These are phyloP conservation scores for Fusarium sp. DNA, from an alignment of 2,329 filamentous ascomycete species.

Conservation along the genomic window DNA sequence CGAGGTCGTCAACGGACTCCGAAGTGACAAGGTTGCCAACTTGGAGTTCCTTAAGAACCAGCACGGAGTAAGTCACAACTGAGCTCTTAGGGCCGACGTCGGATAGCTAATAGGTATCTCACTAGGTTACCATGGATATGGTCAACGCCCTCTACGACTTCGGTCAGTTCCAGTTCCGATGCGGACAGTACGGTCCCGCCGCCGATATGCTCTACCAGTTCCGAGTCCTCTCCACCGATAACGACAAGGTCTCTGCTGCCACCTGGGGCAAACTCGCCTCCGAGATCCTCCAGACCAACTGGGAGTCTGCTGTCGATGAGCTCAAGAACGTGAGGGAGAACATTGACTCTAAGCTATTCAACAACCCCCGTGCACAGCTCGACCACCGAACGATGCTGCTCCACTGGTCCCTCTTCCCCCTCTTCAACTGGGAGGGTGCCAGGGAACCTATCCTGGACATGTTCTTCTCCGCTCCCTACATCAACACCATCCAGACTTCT, in stretches of 20 bases:
- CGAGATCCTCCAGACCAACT: constrained; percentile 95
- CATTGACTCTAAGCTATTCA: constrained; percentile 96
- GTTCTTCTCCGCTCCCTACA: constrained; percentile 97
- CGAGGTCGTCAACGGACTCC: constrained; percentile 89
- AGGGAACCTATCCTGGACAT: constrained; percentile 94
- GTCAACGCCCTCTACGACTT: constrained; percentile 96
- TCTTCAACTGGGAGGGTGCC: constrained; percentile 96
- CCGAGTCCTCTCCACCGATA: constrained; percentile 97
- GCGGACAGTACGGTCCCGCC: constrained; percentile 91
- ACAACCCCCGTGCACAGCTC: constrained; percentile 94
- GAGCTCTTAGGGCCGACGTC: constrained; percentile 7
- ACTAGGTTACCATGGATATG: constrained; percentile 89
- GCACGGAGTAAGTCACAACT: constrained; percentile 78
- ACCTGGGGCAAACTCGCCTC: constrained; percentile 98
- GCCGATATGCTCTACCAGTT: constrained; percentile 97
- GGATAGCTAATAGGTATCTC: constrained; percentile 37
- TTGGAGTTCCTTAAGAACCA: constrained; percentile 98
- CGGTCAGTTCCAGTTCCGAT: constrained; percentile 98
- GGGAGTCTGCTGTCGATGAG: constrained; percentile 94
- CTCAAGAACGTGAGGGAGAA: constrained; percentile 89
- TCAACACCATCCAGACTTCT: constrained; percentile 99
- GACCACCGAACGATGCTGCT: constrained; percentile 97
- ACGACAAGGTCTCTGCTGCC: constrained; percentile 95
- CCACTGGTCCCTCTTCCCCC: constrained; percentile 98
- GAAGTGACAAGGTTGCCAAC: constrained; percentile 98